phyloP scores from a whole-genome alignment of 164 flowering plant genomes.

The Magnolia sinica region DNA sequence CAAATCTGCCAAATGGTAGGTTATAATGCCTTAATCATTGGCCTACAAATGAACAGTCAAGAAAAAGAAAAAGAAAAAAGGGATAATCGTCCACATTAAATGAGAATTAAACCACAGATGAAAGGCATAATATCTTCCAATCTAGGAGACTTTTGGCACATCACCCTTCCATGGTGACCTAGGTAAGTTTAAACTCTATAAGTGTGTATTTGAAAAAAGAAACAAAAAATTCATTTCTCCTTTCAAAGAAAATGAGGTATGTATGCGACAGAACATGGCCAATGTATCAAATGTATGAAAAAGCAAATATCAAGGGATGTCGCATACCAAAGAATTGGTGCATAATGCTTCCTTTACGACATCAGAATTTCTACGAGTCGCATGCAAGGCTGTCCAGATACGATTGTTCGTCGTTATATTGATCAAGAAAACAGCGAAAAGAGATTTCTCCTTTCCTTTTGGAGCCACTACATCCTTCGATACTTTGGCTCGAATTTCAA shows the following conservation, averaged over 20 bases:
- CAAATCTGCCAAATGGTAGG: too few species aligned
- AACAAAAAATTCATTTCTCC: too few species aligned
- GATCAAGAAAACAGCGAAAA: slow-evolving; percentile 2
- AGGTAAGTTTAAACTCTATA: too few species aligned
- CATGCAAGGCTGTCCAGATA: neutral
- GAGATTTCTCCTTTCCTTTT: neutral
- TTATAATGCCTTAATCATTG: too few species aligned
- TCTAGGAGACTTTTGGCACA: too few species aligned
- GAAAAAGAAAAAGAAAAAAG: neutral
- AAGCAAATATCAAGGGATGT: neutral
- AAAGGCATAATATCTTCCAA: too few species aligned
- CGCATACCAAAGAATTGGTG: neutral
- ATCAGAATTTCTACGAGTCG: neutral
- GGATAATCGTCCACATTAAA: too few species aligned
- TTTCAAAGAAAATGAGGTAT: too few species aligned
- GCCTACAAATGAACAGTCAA: too few species aligned
- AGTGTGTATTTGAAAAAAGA: too few species aligned
- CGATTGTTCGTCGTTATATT: neutral
- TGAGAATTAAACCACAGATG: too few species aligned
- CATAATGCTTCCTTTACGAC: neutral
- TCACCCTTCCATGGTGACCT: too few species aligned
- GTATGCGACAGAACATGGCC: neutral
- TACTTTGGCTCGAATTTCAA: neutral
- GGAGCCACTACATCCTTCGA: neutral
- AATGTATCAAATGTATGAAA: neutral